A percentile compares a stretch with the other conserved stretches of the same genome.
phyloP scores from a whole-genome alignment of 78 protist genomes.

The Cyanophora paradoxa region DNA sequence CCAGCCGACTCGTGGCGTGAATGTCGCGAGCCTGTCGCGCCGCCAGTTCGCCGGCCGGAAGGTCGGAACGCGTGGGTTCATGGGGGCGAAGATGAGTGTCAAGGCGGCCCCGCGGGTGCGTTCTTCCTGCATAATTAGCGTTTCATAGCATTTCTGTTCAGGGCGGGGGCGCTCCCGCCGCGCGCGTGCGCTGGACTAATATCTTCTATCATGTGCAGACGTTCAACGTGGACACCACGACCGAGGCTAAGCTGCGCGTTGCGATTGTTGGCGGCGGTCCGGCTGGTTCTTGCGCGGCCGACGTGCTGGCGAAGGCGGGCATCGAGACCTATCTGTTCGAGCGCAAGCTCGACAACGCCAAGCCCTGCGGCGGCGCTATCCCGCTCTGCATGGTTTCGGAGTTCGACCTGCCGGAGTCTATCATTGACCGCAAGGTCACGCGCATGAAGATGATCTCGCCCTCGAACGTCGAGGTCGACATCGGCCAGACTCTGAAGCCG shows the following conservation, averaged over 20 bases:
- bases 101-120: no score
- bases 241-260: slow-evolving; percentile 27
- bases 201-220: no score
- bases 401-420: slow-evolving; percentile 22
- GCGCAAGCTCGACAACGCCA: slow-evolving; percentile 40
- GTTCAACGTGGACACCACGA: no score
- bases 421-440: slow-evolving; percentile 28
- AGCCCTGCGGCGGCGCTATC: slow-evolving; percentile 47
- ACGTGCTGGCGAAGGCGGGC: slow-evolving; percentile 10
- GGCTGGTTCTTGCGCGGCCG: slow-evolving; percentile 36
- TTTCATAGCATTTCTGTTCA: no score
- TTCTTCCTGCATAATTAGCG: no score
- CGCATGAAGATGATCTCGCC: slow-evolving; percentile 41
- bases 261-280: slow-evolving; percentile 42
- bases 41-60: no score
- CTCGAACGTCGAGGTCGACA: slow-evolving; percentile 20
- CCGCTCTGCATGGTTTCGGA: slow-evolving; percentile 43
- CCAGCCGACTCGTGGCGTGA: no score
- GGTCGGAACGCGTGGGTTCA: no score
- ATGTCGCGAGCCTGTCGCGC: no score
- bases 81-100: no score
- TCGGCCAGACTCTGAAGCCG: slow-evolving; percentile 29
- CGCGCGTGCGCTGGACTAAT: no score
- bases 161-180: no score
- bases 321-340: slow-evolving; percentile 28